Evolutionary conservation across 2,329 filamentous ascomycete genomes (phyloP), one percentile per base, ranked within the genome.

Genomic region (Fonsecaea nubica): DNA sequence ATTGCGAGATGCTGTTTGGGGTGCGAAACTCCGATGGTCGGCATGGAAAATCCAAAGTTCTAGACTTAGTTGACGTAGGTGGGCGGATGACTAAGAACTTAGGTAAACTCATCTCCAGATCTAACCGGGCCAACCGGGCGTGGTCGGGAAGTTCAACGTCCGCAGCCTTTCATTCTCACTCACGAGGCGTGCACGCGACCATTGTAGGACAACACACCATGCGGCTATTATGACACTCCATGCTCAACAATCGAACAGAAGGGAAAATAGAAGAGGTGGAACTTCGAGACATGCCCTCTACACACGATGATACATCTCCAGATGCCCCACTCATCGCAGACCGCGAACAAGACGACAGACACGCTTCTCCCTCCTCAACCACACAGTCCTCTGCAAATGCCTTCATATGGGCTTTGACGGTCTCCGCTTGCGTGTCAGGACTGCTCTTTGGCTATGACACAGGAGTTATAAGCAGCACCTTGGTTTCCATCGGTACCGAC

Each of bases 381-480:
- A 1, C 58, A 33, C 36, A 62, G 15, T 62, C 64, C 50, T 74
- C 74, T 4, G 76, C 76, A 52, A 76, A 76, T 36, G 73, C 75
- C 58, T 87, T 87, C 64, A 82, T 87, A 45, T 87, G 84, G 82
- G 77, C 79, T 3, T 76, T 88, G 58, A 87, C 85, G 0, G 78
- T 86, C 53, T 84, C 85, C 25, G 86, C 86, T 6, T 85, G 85
- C 3, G 80, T 88, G 13, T 85, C 82, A 58, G 86, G 86, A 2
- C 76, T 88, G 13, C 75, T 89, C 15, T 89, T 89, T 76, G 86
- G 86, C 63, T 89, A 87, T 73, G 86, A 89, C 72, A 88, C 86
- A 40, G 86, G 86, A 40, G 85, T 88, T 15, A 87, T 88, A 63
- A 87, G 84, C 40, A 86, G 85, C 1, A 87, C 85, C 1, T 80